These are phyloP conservation scores for Gigaspora rosea DNA, from an alignment of 192 early-diverging fungal species.

Conservation along the genomic window DNA sequence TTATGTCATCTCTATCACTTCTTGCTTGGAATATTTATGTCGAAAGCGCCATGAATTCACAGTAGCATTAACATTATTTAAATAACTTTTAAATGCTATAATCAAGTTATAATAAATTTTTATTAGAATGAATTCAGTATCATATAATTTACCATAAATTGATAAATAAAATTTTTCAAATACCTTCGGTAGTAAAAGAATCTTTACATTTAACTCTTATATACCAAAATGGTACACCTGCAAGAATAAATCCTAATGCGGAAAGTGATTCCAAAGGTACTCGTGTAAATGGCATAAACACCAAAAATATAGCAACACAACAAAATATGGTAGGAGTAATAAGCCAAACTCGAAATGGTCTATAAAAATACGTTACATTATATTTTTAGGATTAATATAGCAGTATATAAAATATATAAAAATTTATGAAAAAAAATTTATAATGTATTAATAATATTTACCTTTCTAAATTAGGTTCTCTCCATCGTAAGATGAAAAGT, in stretches of 20 bases:
- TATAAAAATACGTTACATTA: slow-evolving; percentile 22
- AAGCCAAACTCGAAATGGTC: slow-evolving; percentile 74
- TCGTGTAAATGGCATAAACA: slow-evolving; percentile 59
- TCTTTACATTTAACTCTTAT: slow-evolving; percentile 26
- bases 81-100: slow-evolving; percentile 14
- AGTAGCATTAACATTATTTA: background rate
- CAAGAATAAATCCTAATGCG: slow-evolving; percentile 50
- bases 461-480: slow-evolving; percentile 60
- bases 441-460: background rate
- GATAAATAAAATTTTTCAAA: background rate
- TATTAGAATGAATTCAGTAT: background rate
- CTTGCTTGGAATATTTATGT: slow-evolving; percentile 26
- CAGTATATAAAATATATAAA: background rate
- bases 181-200: slow-evolving; percentile 15
- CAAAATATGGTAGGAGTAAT: slow-evolving; percentile 69
- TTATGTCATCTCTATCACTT: slow-evolving; percentile 3
- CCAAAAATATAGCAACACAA: slow-evolving; percentile 57
- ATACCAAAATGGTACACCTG: slow-evolving; percentile 55
- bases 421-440: background rate
- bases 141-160: background rate
- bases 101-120: background rate
- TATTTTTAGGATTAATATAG: background rate
- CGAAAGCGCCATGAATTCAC: background rate
- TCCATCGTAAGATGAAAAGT: slow-evolving; percentile 52
- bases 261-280: slow-evolving; percentile 55